Percentiles rank a stretch among this genome's conserved stretches.
phyloP scores from a whole-genome alignment of 2,329 filamentous ascomycete genomes.

The Aspergillus nomiae region DNA sequence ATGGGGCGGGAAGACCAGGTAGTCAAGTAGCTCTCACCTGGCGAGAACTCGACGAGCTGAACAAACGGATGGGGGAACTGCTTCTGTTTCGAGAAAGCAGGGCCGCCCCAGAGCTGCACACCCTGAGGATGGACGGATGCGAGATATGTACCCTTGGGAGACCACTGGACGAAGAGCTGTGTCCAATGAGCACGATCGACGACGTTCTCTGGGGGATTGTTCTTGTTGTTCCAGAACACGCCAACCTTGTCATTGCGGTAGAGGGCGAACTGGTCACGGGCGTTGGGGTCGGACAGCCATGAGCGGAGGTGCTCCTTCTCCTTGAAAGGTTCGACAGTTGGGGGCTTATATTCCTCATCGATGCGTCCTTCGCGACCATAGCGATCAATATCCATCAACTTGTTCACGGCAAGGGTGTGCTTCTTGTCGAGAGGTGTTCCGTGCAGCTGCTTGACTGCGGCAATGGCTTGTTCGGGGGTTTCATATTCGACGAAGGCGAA shows the following conservation, averaged over 20 bases:
- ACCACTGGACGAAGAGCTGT: constrained; percentile 98
- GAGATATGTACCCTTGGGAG: constrained; percentile 88
- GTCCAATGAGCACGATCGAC: constrained; percentile 97
- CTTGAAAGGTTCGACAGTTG: constrained; percentile 78
- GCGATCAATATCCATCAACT: constrained; percentile 95
- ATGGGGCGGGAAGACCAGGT: constrained; percentile 97
- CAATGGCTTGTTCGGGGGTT: constrained; percentile 83
- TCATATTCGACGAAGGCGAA: constrained; percentile 98
- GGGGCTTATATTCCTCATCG: constrained; percentile 84
- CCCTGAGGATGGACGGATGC: constrained; percentile 94
- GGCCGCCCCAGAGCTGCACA: constrained; percentile 94
- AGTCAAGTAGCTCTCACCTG: constrained; percentile 86
- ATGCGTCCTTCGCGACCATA: constrained; percentile 92
- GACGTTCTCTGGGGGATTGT: constrained; percentile 80
- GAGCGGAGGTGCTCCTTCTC: constrained; percentile 94
- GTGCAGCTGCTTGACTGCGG: constrained; percentile 86
- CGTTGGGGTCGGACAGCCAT: constrained; percentile 86
- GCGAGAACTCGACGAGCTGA: constrained; percentile 95
- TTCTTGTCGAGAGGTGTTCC: constrained; percentile 90
- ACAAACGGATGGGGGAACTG: constrained; percentile 94
- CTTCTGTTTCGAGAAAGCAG: constrained; percentile 84
- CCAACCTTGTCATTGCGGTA: constrained; percentile 89
- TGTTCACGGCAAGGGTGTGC: constrained; percentile 94
- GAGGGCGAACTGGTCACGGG: constrained; percentile 94
- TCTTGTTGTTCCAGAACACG: constrained; percentile 98